These are phyloP conservation scores for Theileria parva DNA, from an alignment of 169 alveolate genomes.

Conservation along the genomic window DNA sequence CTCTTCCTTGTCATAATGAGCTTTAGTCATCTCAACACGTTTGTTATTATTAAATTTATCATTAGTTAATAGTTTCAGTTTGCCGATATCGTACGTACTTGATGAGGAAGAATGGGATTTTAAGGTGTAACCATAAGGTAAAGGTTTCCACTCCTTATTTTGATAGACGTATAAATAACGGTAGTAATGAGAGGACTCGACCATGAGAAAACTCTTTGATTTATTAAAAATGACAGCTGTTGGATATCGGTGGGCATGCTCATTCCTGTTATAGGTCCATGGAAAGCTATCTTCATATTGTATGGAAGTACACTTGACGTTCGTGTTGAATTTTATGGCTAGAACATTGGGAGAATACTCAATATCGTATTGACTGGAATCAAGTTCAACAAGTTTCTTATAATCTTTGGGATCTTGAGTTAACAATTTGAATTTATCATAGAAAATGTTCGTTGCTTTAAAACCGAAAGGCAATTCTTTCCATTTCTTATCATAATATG, in stretches of 20 bases:
- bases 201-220: background rate
- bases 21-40: background rate
- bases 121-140: background rate
- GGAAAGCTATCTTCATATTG: too few relatives aligned
- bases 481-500: background rate
- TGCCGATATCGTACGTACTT: background rate
- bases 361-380: background rate
- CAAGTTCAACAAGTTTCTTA: background rate
- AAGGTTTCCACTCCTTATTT: background rate
- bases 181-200: background rate
- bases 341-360: background rate
- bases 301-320: background rate
- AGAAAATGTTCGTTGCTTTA: background rate
- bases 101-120: background rate
- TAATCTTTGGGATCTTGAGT: background rate
- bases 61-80: background rate
- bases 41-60: background rate
- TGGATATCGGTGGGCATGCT: background rate
- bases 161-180: background rate
- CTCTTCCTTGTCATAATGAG: background rate
- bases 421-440: background rate
- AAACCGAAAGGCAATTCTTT: background rate
- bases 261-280: background rate
- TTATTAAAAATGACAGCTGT: background rate
- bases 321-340: background rate